These are phyloP conservation scores for Boletellus emodensis DNA, from an alignment of 768 basidiomycete genomes.

Conservation along the genomic window DNA sequence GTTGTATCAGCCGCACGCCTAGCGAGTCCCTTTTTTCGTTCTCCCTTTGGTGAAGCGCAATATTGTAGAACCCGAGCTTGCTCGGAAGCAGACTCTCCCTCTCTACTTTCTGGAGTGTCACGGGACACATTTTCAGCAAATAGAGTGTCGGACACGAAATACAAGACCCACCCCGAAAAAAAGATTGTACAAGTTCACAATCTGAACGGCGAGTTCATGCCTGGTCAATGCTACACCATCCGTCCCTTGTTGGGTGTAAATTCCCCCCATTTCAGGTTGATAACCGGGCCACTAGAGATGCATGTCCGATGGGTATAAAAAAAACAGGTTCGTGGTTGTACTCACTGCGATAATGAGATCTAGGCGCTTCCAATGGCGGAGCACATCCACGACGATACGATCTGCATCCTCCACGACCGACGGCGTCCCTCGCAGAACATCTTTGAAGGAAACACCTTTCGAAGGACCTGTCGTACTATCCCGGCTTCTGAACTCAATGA, in stretches of 20 bases:
- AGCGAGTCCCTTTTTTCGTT: background rate
- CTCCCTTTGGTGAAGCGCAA: constrained; percentile 1
- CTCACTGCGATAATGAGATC: background rate
- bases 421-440: background rate
- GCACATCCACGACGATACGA: background rate
- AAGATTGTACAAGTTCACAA: background rate
- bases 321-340: too few relatives aligned
- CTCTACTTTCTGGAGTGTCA: background rate
- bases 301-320: background rate
- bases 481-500: constrained; percentile 3
- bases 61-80: background rate
- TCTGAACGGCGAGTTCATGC: background rate
- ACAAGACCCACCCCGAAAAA: background rate
- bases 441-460: background rate
- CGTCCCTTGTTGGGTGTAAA: background rate
- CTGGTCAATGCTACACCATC: background rate
- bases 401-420: background rate
- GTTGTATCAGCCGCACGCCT: constrained; percentile 1
- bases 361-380: background rate
- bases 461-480: background rate
- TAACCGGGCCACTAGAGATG: background rate
- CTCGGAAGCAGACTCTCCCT: background rate
- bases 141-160: background rate
- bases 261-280: background rate
- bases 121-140: background rate